Conservation (phyloP, 495 filamentous ascomycete species). For the Darksidea phi region DNA sequence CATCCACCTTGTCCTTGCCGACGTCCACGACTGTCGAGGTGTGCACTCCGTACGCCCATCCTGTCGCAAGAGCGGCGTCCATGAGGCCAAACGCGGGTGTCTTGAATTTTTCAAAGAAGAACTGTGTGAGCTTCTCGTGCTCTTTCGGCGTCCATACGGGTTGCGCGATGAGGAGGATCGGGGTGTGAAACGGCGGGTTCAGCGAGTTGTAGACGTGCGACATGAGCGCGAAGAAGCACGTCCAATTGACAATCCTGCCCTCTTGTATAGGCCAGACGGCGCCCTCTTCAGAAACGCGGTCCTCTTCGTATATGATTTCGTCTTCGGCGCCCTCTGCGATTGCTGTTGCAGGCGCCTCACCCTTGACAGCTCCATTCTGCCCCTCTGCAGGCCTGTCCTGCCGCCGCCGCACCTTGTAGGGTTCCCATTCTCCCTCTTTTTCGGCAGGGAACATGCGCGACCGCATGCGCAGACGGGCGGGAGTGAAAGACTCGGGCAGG, state of each 20-base stretch:
- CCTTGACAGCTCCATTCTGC: conserved; percentile 21
- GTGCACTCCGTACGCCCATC: conserved; percentile 75
- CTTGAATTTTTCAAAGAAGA: conserved; percentile 96
- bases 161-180: conserved; percentile 81
- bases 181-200: conserved; percentile 88
- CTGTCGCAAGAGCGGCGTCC: conserved; percentile 77
- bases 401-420: conserved; percentile 73
- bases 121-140: conserved; percentile 78
- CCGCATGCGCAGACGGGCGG: conserved; percentile 73
- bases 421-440: conserved; percentile 76
- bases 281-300: conserved; percentile 80
- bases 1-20: conserved; percentile 84
- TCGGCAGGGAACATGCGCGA: conserved; percentile 92
- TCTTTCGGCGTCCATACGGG: conserved; percentile 84
- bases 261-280: conserved; percentile 82
- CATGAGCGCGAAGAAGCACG: conserved; percentile 87
- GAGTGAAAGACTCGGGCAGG: conserved; percentile 85
- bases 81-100: conserved; percentile 84
- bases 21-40: conserved; percentile 85
- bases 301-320: conserved; percentile 69
- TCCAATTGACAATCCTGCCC: conserved; percentile 85
- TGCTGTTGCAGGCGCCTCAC: conserved; percentile 1
- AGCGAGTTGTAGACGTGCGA: conserved; percentile 81
- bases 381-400: conserved; percentile 38
- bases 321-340: conserved; percentile 49